Evolutionary conservation across 129 eudicot species (phyloP), one percentile per base, ranked within the genome.

Genomic region (Artemisia argyi): DNA sequence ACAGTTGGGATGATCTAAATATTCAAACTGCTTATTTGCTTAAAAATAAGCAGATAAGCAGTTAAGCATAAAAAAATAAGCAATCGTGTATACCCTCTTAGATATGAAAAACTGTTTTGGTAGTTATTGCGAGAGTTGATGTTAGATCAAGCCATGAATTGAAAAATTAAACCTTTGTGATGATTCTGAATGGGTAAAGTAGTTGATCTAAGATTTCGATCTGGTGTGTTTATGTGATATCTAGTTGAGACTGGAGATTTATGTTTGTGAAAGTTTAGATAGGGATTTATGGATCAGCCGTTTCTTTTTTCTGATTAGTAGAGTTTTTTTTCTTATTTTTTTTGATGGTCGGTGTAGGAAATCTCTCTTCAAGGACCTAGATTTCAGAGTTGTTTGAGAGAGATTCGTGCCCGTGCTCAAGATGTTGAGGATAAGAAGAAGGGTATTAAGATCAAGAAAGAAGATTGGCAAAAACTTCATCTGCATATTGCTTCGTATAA

Each of bases 401-500:
- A 94, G 78, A 85, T 94, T 54, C 92, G 98, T 9, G 83, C 88
- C 11, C 96, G 97, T 67, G 98, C 98, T n/a, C 76, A 74, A 71
- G 99, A 94, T 82, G 77, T 85, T 17, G 91, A 90, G 74, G 99
- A 90, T 42, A 85, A 94, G 83, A 74, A 94, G 80, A 88, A 86
- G 73, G 97, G 99, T 28, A 73, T 94, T 12, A 80, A 83, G 65
- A 90, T 94, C 9, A 76, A 88, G 55, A 94, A 94, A 69, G 75
- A 75, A 68, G 99, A 94, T 61, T 94, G 99, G 99, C 80, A 86
- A 72, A 88, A 88, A 20, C 88, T 94, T 52, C 95, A 90, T 62
- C 74, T 94, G 46, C 99, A 94, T 71, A 84, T 94, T 81, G 99
- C 95, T 83, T 94, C 99, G 0, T 90, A 87, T 65, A 94, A 94